phyloP scores from a whole-genome alignment of 352 stramenopile species.

The Phytophthora meadii region DNA sequence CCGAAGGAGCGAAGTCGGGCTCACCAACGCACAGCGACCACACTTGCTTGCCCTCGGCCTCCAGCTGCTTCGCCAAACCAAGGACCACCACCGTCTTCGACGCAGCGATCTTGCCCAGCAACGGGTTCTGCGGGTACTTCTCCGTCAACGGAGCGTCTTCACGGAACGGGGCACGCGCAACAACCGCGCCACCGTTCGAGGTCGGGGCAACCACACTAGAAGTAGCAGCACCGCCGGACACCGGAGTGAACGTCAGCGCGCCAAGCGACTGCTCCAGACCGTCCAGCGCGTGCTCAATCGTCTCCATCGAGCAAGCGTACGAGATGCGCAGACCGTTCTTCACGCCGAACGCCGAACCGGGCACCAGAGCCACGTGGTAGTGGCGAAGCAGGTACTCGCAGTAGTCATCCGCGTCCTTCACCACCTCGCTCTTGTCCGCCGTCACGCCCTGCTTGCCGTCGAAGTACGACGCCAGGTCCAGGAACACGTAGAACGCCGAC shows the following conservation, averaged over 20 bases:
- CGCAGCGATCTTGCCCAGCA: constrained; percentile 86
- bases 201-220: neutral
- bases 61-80: constrained; percentile 95
- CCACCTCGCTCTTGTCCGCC: constrained; percentile 49
- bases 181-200: constrained; percentile 1
- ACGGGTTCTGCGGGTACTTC: constrained; percentile 73
- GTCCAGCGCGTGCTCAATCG: constrained; percentile 69
- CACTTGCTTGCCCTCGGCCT: constrained; percentile 93
- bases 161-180: constrained; percentile 4
- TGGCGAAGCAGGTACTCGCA: constrained; percentile 94
- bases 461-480: constrained; percentile 90
- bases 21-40: constrained; percentile 94
- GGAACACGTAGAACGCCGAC: constrained; percentile 96
- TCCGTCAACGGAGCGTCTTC: constrained; percentile 45
- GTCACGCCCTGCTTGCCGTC: constrained; percentile 57
- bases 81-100: constrained; percentile 71
- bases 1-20: constrained; percentile 94
- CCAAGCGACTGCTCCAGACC: constrained; percentile 69
- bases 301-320: constrained; percentile 96
- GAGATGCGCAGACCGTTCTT: constrained; percentile 94
- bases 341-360: constrained; percentile 95
- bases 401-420: constrained; percentile 72
- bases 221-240: neutral
- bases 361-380: constrained; percentile 95
- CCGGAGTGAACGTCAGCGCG: constrained; percentile 44